Evolutionary conservation across 345 rosid species (phyloP), one percentile per base, ranked within the genome.

Genomic region (Pugionium dolabratum): DNA sequence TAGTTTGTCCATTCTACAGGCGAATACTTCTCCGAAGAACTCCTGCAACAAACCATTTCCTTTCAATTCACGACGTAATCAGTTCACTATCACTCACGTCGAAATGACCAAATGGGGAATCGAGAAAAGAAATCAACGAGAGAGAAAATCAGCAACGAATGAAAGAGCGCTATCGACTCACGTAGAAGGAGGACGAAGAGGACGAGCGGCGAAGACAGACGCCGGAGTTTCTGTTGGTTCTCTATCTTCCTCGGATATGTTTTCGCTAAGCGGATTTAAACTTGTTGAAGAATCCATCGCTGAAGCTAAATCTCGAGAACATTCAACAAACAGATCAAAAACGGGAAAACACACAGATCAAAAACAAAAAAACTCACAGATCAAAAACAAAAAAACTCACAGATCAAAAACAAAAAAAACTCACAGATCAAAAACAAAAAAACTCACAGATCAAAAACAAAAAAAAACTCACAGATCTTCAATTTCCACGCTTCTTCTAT

Each of bases 1-100:
- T 79, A 90, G 31, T 52, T 71, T 9, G 28, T 43, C 99, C 96
- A 88, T 39, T 86, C 92, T 41, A 86, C 36, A 37, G 99, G 89
- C 51, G 89, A 66, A 75, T 81, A 84, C 57, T 85, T 84, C 9
- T 79, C 72, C 26, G 59, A 75, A 8, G 85, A 84, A 54, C 64
- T 76, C 81, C 98, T 90, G 70, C 55, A 70, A 66, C 4, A 27
- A 52, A 26, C 26, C 40, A 47, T 28, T 10, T 11, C 30, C 5
- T 40, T 30, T 18, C 27, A 9, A 4, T 41, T 29, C 41, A 60
- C 43, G 34, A 62, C 35, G 37, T 10, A 27, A 42, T 47, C 3
- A 57, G 11, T 34, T 53, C 62, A 42, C 31, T 35, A n/a, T 25
- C 35, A 55, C 4, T 49, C 50, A 61, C 9, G 9, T 49, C 30